These are phyloP conservation scores for Trypanosoma vivax DNA, from an alignment of 208 protist genomes.

Conservation along the genomic window DNA sequence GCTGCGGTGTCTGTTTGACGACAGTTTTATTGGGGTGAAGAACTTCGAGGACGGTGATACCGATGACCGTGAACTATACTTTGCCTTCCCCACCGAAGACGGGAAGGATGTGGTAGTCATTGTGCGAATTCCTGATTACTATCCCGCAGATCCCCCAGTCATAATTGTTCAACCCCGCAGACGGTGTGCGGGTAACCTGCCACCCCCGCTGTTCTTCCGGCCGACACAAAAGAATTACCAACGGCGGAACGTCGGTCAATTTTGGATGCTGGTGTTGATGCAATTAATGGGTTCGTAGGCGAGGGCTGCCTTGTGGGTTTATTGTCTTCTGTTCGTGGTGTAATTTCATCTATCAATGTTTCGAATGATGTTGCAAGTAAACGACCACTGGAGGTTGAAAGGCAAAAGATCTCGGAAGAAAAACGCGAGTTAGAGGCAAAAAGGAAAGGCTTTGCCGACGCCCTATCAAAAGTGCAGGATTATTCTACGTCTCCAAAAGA, in stretches of 20 bases:
- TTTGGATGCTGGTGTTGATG: slow-evolving; percentile 65
- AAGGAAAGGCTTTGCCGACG: slow-evolving; percentile 63
- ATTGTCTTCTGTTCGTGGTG: slow-evolving; percentile 57
- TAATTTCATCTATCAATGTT: slow-evolving; percentile 25
- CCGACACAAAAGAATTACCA: slow-evolving; percentile 60
- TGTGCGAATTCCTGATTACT: slow-evolving; percentile 67
- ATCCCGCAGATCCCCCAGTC: slow-evolving; percentile 66
- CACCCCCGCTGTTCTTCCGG: slow-evolving; percentile 28
- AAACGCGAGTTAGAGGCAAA: slow-evolving; percentile 31
- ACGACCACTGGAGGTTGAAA: background rate
- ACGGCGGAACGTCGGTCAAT: slow-evolving; percentile 41
- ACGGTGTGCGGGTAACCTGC: slow-evolving; percentile 15
- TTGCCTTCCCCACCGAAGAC: slow-evolving; percentile 49
- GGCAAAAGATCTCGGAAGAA: background rate
- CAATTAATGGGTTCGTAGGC: slow-evolving; percentile 57
- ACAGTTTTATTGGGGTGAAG: slow-evolving; percentile 46
- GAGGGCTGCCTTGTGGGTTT: slow-evolving; percentile 64
- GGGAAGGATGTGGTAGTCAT: slow-evolving; percentile 43
- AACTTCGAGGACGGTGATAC: slow-evolving; percentile 56
- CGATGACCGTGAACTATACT: slow-evolving; percentile 55
- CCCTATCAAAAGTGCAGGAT: slow-evolving; percentile 33
- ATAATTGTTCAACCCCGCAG: slow-evolving; percentile 50
- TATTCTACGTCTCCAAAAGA: slow-evolving; percentile 17
- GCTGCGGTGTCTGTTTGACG: slow-evolving; percentile 54
- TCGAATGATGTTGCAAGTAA: background rate